Conservation (phyloP, 768 basidiomycete genomes). For the Trametes villosa region DNA sequence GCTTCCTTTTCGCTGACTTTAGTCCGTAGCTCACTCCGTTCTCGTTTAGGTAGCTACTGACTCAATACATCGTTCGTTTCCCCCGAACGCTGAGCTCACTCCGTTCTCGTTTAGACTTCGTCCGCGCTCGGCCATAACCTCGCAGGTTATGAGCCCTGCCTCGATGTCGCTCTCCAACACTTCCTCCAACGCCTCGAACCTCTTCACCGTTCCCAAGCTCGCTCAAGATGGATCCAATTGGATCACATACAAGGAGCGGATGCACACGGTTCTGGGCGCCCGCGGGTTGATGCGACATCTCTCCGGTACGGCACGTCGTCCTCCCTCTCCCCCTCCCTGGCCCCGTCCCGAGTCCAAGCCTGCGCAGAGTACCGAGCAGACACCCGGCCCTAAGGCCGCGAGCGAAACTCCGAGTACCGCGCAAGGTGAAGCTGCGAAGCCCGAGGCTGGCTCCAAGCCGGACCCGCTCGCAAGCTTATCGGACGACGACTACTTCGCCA, state of each 20-base stretch:
- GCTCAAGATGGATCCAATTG: constrained; percentile 1
- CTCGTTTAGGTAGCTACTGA: neutral
- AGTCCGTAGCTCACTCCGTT: too few relatives aligned
- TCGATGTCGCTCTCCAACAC: constrained; percentile 4
- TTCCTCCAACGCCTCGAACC: neutral
- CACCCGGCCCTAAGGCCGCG: neutral
- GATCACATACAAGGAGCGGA: constrained; percentile 2
- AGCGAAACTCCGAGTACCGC: neutral
- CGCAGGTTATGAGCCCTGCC: constrained; percentile 9
- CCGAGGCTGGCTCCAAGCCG: neutral
- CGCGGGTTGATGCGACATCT: constrained; percentile 6
- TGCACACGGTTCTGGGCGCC: neutral
- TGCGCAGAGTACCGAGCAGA: neutral
- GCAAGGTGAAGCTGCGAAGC: neutral
- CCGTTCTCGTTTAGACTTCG: neutral
- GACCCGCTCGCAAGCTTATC: neutral
- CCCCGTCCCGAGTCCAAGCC: neutral
- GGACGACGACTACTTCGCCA: constrained; percentile 5
- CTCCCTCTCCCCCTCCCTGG: constrained; percentile 2
- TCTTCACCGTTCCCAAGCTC: constrained; percentile 4
- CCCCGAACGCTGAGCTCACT: too few relatives aligned
- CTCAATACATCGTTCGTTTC: too few relatives aligned
- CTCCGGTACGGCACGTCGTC: constrained; percentile 5
- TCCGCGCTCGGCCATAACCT: too few relatives aligned
- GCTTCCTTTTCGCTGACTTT: too few relatives aligned